Conservation (phyloP, 331 rosid species). For the Telfairia occidentalis region DNA sequence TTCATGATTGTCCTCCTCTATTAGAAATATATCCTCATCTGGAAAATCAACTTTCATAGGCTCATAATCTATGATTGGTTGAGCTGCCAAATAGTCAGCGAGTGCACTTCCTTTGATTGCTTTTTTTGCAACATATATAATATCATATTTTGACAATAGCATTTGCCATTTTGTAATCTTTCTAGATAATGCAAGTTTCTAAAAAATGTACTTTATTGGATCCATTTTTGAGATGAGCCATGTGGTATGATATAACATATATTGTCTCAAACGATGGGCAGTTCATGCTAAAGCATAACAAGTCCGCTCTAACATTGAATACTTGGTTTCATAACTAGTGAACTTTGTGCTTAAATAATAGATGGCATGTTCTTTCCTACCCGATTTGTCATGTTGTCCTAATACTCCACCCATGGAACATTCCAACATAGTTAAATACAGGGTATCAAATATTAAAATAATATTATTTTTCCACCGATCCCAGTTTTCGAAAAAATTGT, state of each 20-base stretch:
- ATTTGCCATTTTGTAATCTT: not conserved
- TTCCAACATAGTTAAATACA: too few relatives aligned
- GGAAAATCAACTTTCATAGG: not conserved
- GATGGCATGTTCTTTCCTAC: not conserved
- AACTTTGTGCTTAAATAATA: not conserved
- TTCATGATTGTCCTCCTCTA: not conserved
- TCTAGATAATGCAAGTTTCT: not conserved
- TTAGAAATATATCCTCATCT: not conserved
- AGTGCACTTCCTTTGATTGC: not conserved
- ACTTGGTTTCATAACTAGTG: not conserved
- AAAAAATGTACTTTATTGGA: not conserved
- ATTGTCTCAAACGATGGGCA: not conserved
- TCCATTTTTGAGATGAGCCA: not conserved
- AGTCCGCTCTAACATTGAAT: not conserved
- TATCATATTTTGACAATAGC: not conserved
- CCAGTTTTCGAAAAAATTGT: too few relatives aligned
- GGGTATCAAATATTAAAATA: too few relatives aligned
- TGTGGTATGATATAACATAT: not conserved
- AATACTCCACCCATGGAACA: too few relatives aligned
- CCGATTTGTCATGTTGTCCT: not conserved
- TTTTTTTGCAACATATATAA: not conserved
- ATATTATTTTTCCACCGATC: too few relatives aligned
- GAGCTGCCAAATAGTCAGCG: not conserved
- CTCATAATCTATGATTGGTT: not conserved
- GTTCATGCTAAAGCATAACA: not conserved